Conservation (phyloP, 2,329 filamentous ascomycete species). For the Alternaria triticina region DNA sequence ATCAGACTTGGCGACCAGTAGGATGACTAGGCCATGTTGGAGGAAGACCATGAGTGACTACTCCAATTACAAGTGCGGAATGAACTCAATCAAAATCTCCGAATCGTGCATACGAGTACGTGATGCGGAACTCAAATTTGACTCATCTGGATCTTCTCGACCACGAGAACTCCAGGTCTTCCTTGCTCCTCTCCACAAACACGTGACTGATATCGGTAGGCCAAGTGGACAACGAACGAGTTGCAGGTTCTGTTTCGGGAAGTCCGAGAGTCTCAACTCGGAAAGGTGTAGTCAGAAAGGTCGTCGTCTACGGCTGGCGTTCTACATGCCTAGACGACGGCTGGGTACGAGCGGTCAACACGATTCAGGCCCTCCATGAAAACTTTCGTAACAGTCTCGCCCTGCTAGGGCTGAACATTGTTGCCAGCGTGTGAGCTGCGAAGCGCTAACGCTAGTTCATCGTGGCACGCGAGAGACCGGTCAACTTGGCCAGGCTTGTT, state of each 20-base stretch:
- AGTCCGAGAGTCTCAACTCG: neutral
- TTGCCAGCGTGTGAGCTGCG: neutral
- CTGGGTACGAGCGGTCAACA: neutral
- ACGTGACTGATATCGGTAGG: neutral
- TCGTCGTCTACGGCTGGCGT: neutral
- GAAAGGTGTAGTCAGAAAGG: neutral
- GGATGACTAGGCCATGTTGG: neutral
- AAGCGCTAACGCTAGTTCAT: neutral
- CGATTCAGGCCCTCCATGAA: neutral
- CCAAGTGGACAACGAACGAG: neutral
- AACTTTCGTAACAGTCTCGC: neutral
- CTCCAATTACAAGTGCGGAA: neutral
- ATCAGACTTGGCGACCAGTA: neutral
- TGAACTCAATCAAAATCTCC: neutral
- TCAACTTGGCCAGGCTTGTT: conserved; percentile 2
- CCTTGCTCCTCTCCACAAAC: neutral
- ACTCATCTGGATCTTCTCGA: neutral
- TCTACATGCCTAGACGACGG: neutral
- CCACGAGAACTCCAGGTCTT: neutral
- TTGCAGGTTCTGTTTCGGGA: neutral
- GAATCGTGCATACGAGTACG: neutral
- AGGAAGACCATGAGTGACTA: neutral
- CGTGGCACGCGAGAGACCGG: conserved; percentile 14
- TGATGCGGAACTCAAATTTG: neutral
- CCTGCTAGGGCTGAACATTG: neutral